Conservation (phyloP, 257 asterid genomes). For the Capsicum baccatum region DNA sequence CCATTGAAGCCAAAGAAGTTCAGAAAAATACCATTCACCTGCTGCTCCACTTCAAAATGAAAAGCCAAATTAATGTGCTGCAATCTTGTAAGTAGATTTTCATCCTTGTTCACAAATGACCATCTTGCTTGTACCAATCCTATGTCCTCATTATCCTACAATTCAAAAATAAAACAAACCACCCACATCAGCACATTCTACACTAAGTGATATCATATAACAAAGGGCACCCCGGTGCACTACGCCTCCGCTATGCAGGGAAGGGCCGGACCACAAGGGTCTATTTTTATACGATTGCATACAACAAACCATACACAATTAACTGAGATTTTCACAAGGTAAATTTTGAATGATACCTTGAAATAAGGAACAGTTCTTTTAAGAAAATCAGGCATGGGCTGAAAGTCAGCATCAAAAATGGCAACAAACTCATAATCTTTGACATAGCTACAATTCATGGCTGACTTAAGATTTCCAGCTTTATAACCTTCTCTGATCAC, state of each 20-base stretch:
- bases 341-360: constrained; percentile 54
- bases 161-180: constrained; percentile 27
- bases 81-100: constrained; percentile 80
- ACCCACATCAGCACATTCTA: neutral
- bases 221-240: too few relatives aligned
- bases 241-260: too few relatives aligned
- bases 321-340: neutral
- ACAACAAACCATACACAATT: constrained; percentile 2
- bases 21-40: constrained; percentile 84
- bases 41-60: constrained; percentile 98
- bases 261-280: too few relatives aligned
- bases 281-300: neutral
- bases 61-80: constrained; percentile 90
- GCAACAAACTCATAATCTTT: constrained; percentile 92
- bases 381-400: constrained; percentile 88
- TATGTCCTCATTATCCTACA: constrained; percentile 88
- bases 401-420: constrained; percentile 94
- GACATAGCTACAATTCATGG: constrained; percentile 90
- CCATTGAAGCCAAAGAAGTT: constrained; percentile 95
- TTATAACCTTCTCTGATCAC: constrained; percentile 92
- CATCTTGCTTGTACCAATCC: constrained; percentile 98
- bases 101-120: constrained; percentile 98
- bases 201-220: neutral
- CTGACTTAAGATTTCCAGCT: constrained; percentile 94
- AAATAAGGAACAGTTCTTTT: constrained; percentile 78